Evolutionary conservation across 768 basidiomycete genomes (phyloP).

Genomic region (Kwoniella botswanensis): DNA sequence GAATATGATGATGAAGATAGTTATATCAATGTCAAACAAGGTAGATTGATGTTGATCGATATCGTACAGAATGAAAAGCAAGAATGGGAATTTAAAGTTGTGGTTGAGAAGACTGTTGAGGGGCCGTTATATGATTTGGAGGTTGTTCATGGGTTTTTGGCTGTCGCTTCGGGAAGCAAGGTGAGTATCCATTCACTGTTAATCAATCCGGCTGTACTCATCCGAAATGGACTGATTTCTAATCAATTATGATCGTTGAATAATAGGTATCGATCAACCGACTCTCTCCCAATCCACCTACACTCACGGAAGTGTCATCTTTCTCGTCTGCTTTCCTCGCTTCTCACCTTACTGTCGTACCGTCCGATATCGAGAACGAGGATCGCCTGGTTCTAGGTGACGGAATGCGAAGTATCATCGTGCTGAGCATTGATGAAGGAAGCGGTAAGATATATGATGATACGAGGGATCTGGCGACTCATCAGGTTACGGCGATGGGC

Average conservation of each 20-base stretch:
- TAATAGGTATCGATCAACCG: constrained; percentile 36
- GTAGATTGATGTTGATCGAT: constrained; percentile 37
- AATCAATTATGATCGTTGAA: no score
- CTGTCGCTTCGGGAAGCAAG: constrained; percentile 49
- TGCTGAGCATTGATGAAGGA: constrained; percentile 41
- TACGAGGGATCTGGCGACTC: constrained; percentile 54
- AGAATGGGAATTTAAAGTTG: constrained; percentile 10
- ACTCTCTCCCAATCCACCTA: constrained; percentile 22
- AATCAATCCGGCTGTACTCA: not conserved
- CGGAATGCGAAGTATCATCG: constrained; percentile 54
- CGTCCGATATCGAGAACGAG: constrained; percentile 21
- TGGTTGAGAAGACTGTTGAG: not conserved
- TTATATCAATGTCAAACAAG: constrained; percentile 32
- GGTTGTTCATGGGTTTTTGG: constrained; percentile 51
- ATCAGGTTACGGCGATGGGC: constrained; percentile 49
- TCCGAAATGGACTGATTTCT: no score
- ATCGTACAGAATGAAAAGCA: constrained; percentile 12
- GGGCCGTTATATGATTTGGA: constrained; percentile 52
- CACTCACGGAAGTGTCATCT: constrained; percentile 31
- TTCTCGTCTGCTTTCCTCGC: constrained; percentile 53
- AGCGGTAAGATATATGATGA: constrained; percentile 43
- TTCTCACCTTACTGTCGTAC: constrained; percentile 41
- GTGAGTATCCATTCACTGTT: constrained; percentile 27
- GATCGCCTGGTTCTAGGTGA: constrained; percentile 54
- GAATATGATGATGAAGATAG: constrained; percentile 24